Conservation (phyloP, 495 filamentous ascomycete species). For the Daldinia loculata region DNA sequence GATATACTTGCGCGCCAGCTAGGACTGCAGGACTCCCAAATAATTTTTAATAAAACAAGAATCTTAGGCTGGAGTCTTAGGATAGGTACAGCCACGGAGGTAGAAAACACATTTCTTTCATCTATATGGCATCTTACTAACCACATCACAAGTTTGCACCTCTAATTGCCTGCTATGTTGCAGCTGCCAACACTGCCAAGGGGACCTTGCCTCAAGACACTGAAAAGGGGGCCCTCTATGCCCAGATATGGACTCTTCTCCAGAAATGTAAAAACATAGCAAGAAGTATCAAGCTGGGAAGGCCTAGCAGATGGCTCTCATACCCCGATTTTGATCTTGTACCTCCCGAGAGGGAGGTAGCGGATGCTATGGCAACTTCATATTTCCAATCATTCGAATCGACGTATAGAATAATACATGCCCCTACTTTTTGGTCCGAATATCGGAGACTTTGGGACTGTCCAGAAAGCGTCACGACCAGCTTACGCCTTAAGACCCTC, state of each 20-base stretch:
- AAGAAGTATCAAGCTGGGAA: slow-evolving; percentile 43
- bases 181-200: slow-evolving; percentile 10
- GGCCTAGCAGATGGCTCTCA: slow-evolving; percentile 41
- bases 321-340: slow-evolving; percentile 42
- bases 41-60: slow-evolving; percentile 51
- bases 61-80: slow-evolving; percentile 56
- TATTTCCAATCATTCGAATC: slow-evolving; percentile 69
- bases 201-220: slow-evolving; percentile 19
- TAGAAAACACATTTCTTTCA: slow-evolving; percentile 28
- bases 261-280: slow-evolving; percentile 48
- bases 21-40: slow-evolving; percentile 42
- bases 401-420: slow-evolving; percentile 64
- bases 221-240: slow-evolving; percentile 34
- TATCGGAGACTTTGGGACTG: slow-evolving; percentile 62
- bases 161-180: slow-evolving; percentile 29
- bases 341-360: slow-evolving; percentile 52
- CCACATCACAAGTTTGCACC: slow-evolving; percentile 31
- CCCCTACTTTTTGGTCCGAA: slow-evolving; percentile 63
- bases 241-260: slow-evolving; percentile 45
- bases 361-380: slow-evolving; percentile 60
- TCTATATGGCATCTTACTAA: slow-evolving; percentile 3
- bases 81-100: slow-evolving; percentile 53
- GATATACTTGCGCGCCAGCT: slow-evolving; percentile 42
- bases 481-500: slow-evolving; percentile 59
- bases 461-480: slow-evolving; percentile 45